A percentile compares a stretch with the other conserved stretches of the same genome.
phyloP scores from a whole-genome alignment of 2,329 filamentous ascomycete genomes.

The Monosporascus sp. region DNA sequence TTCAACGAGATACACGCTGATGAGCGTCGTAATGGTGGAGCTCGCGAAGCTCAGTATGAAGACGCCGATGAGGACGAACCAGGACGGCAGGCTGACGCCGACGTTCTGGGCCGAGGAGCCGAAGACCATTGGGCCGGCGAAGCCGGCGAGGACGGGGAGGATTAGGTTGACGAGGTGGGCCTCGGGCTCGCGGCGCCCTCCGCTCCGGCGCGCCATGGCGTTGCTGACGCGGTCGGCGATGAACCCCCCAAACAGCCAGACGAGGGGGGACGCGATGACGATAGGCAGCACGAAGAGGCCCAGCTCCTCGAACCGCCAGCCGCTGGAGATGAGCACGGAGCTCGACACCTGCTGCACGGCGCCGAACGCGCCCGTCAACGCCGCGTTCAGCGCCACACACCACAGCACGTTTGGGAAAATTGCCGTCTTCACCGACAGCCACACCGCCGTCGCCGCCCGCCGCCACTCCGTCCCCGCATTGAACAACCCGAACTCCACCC shows the following conservation, averaged over 20 bases:
- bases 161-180: constrained; percentile 19
- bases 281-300: constrained; percentile 10
- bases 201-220: constrained; percentile 11
- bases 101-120: constrained; percentile 15
- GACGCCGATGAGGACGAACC: constrained; percentile 15
- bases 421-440: constrained; percentile 26
- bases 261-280: constrained; percentile 9
- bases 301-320: constrained; percentile 7
- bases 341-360: constrained; percentile 20
- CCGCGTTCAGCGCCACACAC: constrained; percentile 23
- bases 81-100: constrained; percentile 9
- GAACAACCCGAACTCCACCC: constrained; percentile 28
- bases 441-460: constrained; percentile 16
- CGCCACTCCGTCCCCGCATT: constrained; percentile 23
- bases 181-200: constrained; percentile 20
- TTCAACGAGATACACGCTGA: constrained; percentile 21
- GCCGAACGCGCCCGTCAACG: constrained; percentile 22
- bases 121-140: constrained; percentile 17
- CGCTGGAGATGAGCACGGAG: constrained; percentile 17
- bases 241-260: constrained; percentile 26
- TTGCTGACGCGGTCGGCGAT: constrained; percentile 25
- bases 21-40: constrained; percentile 15
- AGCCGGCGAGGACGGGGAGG: constrained; percentile 15
- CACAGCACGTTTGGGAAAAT: constrained; percentile 29
- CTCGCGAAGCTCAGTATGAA: constrained; percentile 16